Percentiles rank a stretch among this genome's conserved stretches.
Evolutionary conservation across 768 basidiomycete species (phyloP).

Genomic region (Amanita subjunquillea): DNA sequence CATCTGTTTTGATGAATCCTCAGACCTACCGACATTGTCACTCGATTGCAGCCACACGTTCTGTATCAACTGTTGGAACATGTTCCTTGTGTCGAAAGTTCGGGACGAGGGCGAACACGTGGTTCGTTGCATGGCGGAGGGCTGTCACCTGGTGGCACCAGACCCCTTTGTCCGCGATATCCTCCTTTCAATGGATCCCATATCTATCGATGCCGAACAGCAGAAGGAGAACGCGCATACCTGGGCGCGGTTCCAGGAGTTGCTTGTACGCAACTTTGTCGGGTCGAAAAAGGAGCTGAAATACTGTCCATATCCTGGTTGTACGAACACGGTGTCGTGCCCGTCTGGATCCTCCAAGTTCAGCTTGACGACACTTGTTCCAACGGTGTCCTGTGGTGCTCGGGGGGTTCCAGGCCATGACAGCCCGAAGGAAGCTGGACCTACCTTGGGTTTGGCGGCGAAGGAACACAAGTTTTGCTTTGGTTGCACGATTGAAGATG

Average conservation of each 20-base stretch:
- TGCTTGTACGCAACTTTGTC: constrained; percentile 87
- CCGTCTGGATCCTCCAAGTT: constrained; percentile 67
- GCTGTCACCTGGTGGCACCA: constrained; percentile 54
- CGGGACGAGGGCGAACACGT: constrained; percentile 68
- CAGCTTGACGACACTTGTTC: constrained; percentile 70
- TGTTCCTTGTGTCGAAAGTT: constrained; percentile 73
- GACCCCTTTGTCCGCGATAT: constrained; percentile 51
- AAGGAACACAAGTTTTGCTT: constrained; percentile 86
- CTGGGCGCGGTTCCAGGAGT: constrained; percentile 71
- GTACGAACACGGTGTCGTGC: constrained; percentile 92
- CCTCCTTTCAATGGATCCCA: constrained; percentile 23
- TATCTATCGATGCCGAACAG: constrained; percentile 12
- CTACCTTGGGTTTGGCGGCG: constrained; percentile 17
- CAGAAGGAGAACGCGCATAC: constrained; percentile 36
- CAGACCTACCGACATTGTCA: constrained; percentile 47
- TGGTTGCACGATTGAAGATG: constrained; percentile 79
- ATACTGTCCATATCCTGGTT: constrained; percentile 93
- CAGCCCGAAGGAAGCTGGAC: constrained; percentile 10
- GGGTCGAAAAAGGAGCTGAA: constrained; percentile 72
- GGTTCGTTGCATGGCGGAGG: constrained; percentile 75
- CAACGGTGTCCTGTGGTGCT: constrained; percentile 80
- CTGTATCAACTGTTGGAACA: constrained; percentile 77
- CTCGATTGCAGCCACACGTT: constrained; percentile 80
- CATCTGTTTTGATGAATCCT: constrained; percentile 82
- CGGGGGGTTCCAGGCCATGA: constrained; percentile 28